Conservation (phyloP, 495 filamentous ascomycete genomes). For the Neurospora sp. region DNA sequence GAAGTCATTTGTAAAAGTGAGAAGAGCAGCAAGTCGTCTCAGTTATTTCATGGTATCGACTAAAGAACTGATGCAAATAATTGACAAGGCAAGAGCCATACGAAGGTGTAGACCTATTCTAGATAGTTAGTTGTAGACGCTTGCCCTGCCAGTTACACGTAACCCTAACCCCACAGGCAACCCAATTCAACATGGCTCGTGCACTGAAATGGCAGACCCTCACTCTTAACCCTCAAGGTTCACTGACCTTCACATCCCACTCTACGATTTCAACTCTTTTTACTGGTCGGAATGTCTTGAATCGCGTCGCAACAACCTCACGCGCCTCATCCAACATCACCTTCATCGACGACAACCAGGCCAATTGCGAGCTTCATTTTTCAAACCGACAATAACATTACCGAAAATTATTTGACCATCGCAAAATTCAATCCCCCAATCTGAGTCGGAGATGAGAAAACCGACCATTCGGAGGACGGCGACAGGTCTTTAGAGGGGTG, state of each 20-base stretch:
- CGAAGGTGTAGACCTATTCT: too few species aligned
- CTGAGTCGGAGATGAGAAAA: neutral
- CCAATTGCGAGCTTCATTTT: neutral
- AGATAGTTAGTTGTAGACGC: neutral
- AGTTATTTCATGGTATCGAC: neutral
- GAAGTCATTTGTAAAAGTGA: neutral
- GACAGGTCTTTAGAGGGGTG: neutral
- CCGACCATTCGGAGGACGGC: neutral
- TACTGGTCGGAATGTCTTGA: neutral
- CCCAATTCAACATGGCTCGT: neutral
- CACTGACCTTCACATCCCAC: neutral
- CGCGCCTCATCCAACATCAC: neutral
- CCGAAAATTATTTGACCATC: neutral
- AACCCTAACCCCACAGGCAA: neutral
- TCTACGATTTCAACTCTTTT: neutral
- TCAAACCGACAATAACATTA: neutral
- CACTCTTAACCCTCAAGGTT: neutral
- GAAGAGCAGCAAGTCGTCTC: neutral
- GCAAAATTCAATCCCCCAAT: neutral
- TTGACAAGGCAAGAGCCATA: neutral
- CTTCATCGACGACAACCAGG: neutral
- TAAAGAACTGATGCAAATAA: neutral
- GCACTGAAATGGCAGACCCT: neutral
- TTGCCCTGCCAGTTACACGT: neutral
- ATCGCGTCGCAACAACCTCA: neutral